Conservation (phyloP, 148 eudicot species). For the Camellia japonica region DNA sequence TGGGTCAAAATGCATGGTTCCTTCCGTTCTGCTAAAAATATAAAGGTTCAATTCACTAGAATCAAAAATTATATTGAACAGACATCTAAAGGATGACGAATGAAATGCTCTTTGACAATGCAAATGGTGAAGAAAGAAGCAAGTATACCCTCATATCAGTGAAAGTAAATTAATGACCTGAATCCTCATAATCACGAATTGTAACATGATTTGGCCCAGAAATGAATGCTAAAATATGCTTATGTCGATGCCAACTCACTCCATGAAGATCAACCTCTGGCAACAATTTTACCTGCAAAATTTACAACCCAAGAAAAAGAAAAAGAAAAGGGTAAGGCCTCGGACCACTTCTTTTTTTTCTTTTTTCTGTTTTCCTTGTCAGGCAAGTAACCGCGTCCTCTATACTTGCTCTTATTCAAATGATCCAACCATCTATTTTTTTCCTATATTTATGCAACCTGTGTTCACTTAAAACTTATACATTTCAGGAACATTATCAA, state of each 20-base stretch:
- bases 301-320: background rate
- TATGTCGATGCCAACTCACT: slow-evolving; percentile 91
- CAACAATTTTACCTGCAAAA: slow-evolving; percentile 66
- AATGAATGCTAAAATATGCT: slow-evolving; percentile 81
- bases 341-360: background rate
- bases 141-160: background rate
- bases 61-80: background rate
- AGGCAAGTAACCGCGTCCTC: background rate
- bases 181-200: slow-evolving; percentile 80
- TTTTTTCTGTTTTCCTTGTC: background rate
- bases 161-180: slow-evolving; percentile 44
- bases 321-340: background rate
- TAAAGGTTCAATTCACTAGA: background rate
- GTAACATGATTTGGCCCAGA: slow-evolving; percentile 83
- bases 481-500: background rate
- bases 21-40: slow-evolving; percentile 56
- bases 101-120: slow-evolving; percentile 1
- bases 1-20: slow-evolving; percentile 68
- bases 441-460: background rate
- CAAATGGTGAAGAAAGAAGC: background rate
- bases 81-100: background rate
- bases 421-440: background rate
- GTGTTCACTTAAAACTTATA: background rate
- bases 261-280: slow-evolving; percentile 80
- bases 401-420: background rate